Percentiles rank a stretch among this genome's conserved stretches.
Conservation (phyloP, 495 filamentous ascomycete species). For the Cudoniella acicularis region DNA sequence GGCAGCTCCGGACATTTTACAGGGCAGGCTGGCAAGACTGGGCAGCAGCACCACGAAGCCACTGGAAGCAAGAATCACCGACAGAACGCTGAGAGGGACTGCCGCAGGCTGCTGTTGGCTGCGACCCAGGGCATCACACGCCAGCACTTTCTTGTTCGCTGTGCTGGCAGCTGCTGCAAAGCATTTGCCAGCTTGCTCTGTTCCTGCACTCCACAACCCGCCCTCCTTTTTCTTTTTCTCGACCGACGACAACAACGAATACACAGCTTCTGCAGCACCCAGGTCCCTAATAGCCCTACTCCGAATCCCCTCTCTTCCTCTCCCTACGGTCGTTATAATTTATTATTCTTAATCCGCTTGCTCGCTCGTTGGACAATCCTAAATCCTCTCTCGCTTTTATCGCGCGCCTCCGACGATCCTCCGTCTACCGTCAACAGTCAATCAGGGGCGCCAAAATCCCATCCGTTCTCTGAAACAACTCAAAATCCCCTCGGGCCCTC, state of each 20-base stretch:
- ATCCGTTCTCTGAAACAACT: conserved; percentile 12
- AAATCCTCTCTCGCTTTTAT: not conserved
- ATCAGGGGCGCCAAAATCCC: conserved; percentile 2
- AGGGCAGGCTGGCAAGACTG: not conserved
- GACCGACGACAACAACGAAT: not conserved
- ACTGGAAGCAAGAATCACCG: not conserved
- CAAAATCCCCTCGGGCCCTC: conserved; percentile 5
- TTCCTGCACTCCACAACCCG: not conserved
- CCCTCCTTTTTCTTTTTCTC: not conserved
- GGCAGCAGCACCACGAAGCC: not conserved
- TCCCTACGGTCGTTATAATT: conserved; percentile 5
- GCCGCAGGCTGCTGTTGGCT: not conserved
- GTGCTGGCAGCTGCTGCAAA: not conserved
- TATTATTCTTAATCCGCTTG: conserved; percentile 2
- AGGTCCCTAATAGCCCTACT: not conserved
- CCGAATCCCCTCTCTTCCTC: not conserved
- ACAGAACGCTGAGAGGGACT: not conserved
- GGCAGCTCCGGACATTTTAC: not conserved
- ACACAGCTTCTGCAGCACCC: conserved; percentile 18
- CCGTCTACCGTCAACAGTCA: no score
- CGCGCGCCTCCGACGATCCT: conserved; percentile 7
- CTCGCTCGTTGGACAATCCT: not conserved
- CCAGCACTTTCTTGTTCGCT: no score
- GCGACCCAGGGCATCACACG: no score
- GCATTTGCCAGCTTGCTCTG: not conserved